Base-by-base conservation (phyloP, 805 yeast genomes). In the Kuraishia hungarica region DNA sequence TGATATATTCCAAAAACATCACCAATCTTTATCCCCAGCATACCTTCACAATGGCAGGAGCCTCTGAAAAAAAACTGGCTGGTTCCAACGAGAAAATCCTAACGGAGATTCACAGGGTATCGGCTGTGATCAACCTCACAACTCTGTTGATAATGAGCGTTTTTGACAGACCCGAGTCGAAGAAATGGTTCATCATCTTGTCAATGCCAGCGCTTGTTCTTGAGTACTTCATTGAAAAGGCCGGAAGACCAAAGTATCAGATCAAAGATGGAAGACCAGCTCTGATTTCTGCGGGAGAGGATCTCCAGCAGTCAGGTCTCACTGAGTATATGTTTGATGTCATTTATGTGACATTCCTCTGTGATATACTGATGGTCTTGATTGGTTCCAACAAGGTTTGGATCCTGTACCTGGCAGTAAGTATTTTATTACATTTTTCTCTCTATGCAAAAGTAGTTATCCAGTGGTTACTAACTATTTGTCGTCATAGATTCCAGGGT, bases 311-410 rank as follows among this genome's bases (percentile, higher is more conserved):
- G 57, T 64, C 68, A 2, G 94, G 94, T 0, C 72, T 87, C 48
- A 84, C 84, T 46, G 93, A 87, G 67, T 86, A 84, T 71, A 70
- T 86, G 74, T 84, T 84, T 64, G 94, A 87, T 63, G 66, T 86
- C 13, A 71, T 87, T 57, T 87, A 87, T 63, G 66, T 87, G 51
- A 85, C 91, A 2, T 76, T 85, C 77, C 61, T 78, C 21, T 72
- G 82, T 59, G 82, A 83, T 59, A 54, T 84, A 1, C 67, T 84
- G 53, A 78, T 82, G 72, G 61, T 80, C 5, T 22, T 80, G 0
- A 61, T 79, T 43, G 91, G 91, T 5, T 65, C 79, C 49, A 80
- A 80, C 64, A 75, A 76, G 62, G 82, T 81, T 8, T 88, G 90
- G 90, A 74, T 73, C 61, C 56, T 84, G 43, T 77, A 75, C 59